A percentile compares a stretch with the other conserved stretches of the same genome.
Evolutionary conservation across 139 green algal species (phyloP).

Genomic region (Chlamydomonas urium): DNA sequence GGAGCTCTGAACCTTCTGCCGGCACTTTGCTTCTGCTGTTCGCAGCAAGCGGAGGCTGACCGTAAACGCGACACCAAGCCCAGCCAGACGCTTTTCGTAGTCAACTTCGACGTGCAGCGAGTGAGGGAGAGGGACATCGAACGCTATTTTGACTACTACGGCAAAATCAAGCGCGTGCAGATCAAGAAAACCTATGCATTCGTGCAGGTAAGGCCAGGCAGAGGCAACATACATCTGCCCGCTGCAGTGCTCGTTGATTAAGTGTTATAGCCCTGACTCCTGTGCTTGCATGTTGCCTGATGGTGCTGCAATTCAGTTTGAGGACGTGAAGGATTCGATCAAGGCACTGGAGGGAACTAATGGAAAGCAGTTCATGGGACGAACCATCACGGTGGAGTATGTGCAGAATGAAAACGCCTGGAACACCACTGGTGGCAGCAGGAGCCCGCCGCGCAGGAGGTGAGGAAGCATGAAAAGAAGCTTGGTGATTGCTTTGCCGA

Average conservation of each 20-base stretch:
- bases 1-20: too few species aligned
- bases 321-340: conserved; percentile 50
- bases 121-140: conserved; percentile 66
- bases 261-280: too few species aligned
- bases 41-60: conserved; percentile 19
- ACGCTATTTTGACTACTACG: conserved; percentile 58
- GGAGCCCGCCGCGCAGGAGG: conserved; percentile 3
- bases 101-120: conserved; percentile 57
- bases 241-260: too few species aligned
- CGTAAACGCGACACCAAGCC: conserved; percentile 33
- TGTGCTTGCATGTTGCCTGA: background rate
- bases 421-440: conserved; percentile 8
- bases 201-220: conserved; percentile 24
- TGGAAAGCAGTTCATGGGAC: conserved; percentile 41
- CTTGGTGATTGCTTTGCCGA: too few species aligned
- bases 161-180: conserved; percentile 49
- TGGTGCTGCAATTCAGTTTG: conserved; percentile 41
- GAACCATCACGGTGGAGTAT: conserved; percentile 67
- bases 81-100: conserved; percentile 58
- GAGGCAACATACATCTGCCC: too few species aligned
- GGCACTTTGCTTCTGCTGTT: too few species aligned
- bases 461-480: too few species aligned
- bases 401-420: conserved; percentile 22
- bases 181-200: conserved; percentile 73
- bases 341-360: conserved; percentile 53